Evolutionary conservation across 306 rosid species (phyloP).

Genomic region (Luffa aegyptiaca): DNA sequence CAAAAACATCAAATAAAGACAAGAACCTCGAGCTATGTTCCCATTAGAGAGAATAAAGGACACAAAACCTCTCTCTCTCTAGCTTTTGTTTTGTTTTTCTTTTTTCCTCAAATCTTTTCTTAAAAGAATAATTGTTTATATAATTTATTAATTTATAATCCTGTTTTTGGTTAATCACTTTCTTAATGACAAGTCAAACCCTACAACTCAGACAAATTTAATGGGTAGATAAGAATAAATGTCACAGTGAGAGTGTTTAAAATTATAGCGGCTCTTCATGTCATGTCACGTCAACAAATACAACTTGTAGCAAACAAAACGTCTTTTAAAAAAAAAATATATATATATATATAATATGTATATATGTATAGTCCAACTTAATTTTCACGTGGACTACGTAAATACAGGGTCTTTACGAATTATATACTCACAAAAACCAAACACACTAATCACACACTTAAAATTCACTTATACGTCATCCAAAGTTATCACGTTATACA

Average conservation of each 20-base stretch:
- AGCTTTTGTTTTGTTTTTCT: neutral
- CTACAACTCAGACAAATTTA: neutral
- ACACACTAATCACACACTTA: neutral
- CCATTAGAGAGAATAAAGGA: conserved; percentile 11
- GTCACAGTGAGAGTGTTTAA: neutral
- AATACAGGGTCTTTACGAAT: neutral
- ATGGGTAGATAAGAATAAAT: neutral
- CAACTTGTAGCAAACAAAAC: neutral
- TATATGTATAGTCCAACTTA: too few relatives aligned
- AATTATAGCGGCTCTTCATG: neutral
- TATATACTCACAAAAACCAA: neutral
- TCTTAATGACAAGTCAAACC: neutral
- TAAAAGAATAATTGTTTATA: neutral
- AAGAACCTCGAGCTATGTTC: conserved; percentile 25
- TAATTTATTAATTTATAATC: neutral
- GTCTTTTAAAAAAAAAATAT: neutral
- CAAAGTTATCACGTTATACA: too few relatives aligned
- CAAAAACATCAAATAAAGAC: conserved; percentile 1
- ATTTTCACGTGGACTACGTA: neutral
- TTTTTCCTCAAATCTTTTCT: neutral
- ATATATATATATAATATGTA: too few relatives aligned
- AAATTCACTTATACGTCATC: neutral
- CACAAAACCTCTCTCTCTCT: neutral
- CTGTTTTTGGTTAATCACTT: neutral
- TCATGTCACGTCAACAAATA: neutral